Conservation (phyloP, 2,329 filamentous ascomycete species). For the Colletotrichum tropicale region DNA sequence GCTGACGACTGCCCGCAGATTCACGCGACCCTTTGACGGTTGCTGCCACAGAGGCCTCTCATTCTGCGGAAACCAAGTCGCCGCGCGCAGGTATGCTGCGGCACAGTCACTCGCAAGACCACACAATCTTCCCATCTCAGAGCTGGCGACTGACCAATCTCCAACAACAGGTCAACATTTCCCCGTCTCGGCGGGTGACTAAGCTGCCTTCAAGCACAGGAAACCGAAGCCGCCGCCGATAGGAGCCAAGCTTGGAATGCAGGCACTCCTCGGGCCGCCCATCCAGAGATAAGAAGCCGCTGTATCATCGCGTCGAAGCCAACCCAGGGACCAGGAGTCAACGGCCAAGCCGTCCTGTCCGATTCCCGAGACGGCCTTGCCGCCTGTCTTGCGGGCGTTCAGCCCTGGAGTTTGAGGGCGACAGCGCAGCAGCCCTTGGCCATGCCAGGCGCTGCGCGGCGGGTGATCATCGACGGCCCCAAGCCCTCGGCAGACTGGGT, state of each 20-base stretch:
- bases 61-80: neutral
- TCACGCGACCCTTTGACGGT: neutral
- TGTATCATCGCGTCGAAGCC: neutral
- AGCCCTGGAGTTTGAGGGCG: neutral
- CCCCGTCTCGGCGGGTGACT: neutral
- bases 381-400: conserved; percentile 6
- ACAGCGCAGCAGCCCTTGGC: conserved; percentile 6
- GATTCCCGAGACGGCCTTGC: neutral
- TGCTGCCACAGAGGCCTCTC: neutral
- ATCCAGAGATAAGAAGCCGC: conserved; percentile 14
- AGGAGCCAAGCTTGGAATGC: neutral
- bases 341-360: neutral
- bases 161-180: neutral
- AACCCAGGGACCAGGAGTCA: neutral
- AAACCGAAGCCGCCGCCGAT: neutral
- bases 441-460: neutral
- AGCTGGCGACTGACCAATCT: neutral
- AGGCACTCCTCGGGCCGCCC: neutral
- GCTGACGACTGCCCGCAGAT: neutral
- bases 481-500: conserved; percentile 1
- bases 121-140: neutral
- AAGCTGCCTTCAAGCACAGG: neutral
- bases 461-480: conserved; percentile 2
- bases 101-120: neutral
- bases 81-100: neutral